A percentile compares a stretch with the other conserved stretches of the same genome.
Conservation (phyloP, 2,329 filamentous ascomycete species). For the Thermomyces lanuginosus region DNA sequence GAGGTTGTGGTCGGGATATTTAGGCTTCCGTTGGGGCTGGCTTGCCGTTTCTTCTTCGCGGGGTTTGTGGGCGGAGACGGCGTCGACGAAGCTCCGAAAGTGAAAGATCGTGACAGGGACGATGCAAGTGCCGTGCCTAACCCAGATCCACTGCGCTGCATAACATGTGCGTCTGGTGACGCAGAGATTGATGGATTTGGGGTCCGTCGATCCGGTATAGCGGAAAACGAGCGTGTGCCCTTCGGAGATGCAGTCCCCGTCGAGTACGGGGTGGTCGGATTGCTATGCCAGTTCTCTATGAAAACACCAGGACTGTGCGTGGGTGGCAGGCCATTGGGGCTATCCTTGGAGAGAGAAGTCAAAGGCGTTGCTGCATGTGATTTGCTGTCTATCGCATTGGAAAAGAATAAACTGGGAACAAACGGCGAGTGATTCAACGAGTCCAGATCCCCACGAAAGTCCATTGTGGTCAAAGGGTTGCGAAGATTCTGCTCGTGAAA, state of each 20-base stretch:
- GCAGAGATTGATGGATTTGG: slow-evolving; percentile 26
- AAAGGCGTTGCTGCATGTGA: slow-evolving; percentile 21
- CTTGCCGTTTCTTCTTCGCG: slow-evolving; percentile 22
- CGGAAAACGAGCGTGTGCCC: slow-evolving; percentile 25
- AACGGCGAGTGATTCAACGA: slow-evolving; percentile 28
- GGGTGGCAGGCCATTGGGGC: slow-evolving; percentile 12
- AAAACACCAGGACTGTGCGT: slow-evolving; percentile 35
- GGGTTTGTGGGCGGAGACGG: slow-evolving; percentile 23
- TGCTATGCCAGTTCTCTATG: slow-evolving; percentile 34
- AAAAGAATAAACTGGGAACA: slow-evolving; percentile 32
- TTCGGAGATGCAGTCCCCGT: slow-evolving; percentile 37
- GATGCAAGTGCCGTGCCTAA: slow-evolving; percentile 28
- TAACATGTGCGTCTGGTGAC: slow-evolving; percentile 26
- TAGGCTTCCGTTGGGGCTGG: slow-evolving; percentile 21
- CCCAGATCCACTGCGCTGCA: slow-evolving; percentile 23
- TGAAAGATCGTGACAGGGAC: slow-evolving; percentile 30
- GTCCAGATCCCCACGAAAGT: no score
- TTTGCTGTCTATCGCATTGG: slow-evolving; percentile 26
- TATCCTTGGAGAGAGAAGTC: slow-evolving; percentile 19
- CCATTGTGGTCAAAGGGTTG: slow-evolving; percentile 15
- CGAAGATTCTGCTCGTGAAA: slow-evolving; percentile 35
- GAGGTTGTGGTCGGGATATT: slow-evolving; percentile 13
- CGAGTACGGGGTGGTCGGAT: slow-evolving; percentile 36
- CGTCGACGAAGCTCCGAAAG: slow-evolving; percentile 27
- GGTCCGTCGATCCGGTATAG: slow-evolving; percentile 25